Evolutionary conservation across 2,329 filamentous ascomycete genomes (phyloP).

Genomic region (Cladophialophora bantiana): DNA sequence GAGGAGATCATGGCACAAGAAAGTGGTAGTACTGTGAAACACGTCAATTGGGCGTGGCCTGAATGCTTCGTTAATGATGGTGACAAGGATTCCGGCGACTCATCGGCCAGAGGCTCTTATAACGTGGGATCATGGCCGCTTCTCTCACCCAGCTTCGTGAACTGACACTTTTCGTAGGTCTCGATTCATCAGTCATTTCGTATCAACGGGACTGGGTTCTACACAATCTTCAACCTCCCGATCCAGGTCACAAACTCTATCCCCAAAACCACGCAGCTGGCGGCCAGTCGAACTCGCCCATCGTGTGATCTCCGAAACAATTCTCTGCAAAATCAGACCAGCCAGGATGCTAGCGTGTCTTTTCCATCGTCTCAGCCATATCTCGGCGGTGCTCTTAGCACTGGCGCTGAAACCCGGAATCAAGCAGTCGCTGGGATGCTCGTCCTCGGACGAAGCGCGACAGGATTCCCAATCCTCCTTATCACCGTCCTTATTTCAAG

Average conservation of each 20-base stretch:
- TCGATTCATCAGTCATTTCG: slow-evolving; percentile 75
- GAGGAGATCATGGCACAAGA: slow-evolving; percentile 71
- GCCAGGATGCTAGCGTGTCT: slow-evolving; percentile 23
- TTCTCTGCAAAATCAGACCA: slow-evolving; percentile 20
- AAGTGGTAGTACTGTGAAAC: slow-evolving; percentile 72
- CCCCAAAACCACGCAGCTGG: slow-evolving; percentile 33
- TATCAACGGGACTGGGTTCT: slow-evolving; percentile 68
- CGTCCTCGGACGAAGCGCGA: background rate
- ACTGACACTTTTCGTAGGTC: slow-evolving; percentile 55
- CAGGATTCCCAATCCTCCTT: background rate
- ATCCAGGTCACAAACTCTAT: slow-evolving; percentile 73
- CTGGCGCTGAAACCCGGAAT: slow-evolving; percentile 2
- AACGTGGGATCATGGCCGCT: slow-evolving; percentile 14
- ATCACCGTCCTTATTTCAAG: background rate
- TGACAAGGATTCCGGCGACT: slow-evolving; percentile 36
- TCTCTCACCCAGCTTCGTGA: background rate
- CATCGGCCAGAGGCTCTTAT: slow-evolving; percentile 19
- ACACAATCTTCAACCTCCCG: slow-evolving; percentile 74
- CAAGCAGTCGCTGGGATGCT: background rate
- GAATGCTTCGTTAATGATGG: slow-evolving; percentile 69
- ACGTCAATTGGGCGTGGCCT: slow-evolving; percentile 76
- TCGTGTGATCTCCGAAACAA: slow-evolving; percentile 23
- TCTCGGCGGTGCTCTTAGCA: slow-evolving; percentile 18
- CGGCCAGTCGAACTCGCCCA: slow-evolving; percentile 18
- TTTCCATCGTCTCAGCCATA: slow-evolving; percentile 20